Evolutionary conservation across 2,329 filamentous ascomycete genomes (phyloP), one percentile per base, ranked within the genome.

Genomic region (Claviceps cyperi): DNA sequence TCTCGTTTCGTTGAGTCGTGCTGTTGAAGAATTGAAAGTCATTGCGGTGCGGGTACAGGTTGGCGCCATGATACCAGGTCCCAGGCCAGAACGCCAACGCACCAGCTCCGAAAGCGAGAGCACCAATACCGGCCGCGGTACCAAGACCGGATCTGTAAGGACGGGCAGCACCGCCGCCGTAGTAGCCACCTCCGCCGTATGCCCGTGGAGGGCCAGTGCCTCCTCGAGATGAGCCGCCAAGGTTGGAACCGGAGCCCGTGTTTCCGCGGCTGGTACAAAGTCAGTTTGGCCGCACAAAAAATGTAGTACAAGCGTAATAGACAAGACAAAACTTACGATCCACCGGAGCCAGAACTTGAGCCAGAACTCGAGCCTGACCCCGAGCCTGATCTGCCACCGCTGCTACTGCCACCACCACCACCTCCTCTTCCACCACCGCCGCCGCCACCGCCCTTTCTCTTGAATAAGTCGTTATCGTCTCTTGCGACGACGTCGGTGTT

Each of bases 111-210:
- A 83, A 65, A 21, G 79, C 62, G 46, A 80, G 63, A 15, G 78
- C 71, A 0, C 69, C 66, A 28, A 78, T 62, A 38, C 84, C 73
- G 3, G 74, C 72, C 3, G 70, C 63, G 1, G 71, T 73, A 1
- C 72, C 71, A 0, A 39, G n/a, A 6, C 82, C 83, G 2, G 83
- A 56, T 2, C 58, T 53, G 65, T 85, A 91, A 2, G 86, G 83
- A 0, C 62, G 60, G 2, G 68, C 53, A 0, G 80, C 74, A 46
- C 86, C 86, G 46, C 83, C 83, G 38, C 76, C 75, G 59, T 88
- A 89, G 63, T 75, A 85, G 48, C 61, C 58, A 7, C 82, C 81
- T 38, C 80, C 78, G 43, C 79, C 82, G 58, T 75, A 87, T 1
- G 59, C 53, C 3, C 78, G 79, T 15, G 68, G 58, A 1, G 74